Conservation (phyloP, 257 asterid genomes). For the Knoxia roxburghii region DNA sequence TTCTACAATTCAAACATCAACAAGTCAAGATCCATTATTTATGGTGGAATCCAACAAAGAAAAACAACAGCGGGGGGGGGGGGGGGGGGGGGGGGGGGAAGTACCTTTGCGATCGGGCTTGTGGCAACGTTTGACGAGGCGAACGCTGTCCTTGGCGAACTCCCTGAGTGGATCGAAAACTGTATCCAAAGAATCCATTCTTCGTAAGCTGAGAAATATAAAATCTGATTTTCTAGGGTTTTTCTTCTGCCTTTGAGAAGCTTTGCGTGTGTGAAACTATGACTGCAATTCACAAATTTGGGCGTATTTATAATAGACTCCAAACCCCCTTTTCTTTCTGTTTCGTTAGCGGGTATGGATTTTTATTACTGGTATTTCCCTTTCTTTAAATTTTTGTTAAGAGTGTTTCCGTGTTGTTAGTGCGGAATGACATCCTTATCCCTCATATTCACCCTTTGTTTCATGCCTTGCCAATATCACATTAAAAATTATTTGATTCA, state of each 20-base stretch:
- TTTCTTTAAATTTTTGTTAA: no score
- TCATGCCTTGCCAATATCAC: no score
- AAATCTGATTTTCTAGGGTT: no score
- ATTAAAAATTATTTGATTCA: no score
- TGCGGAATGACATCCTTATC: slow-evolving; percentile 1
- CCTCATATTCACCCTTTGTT: neutral
- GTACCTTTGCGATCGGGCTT: slow-evolving; percentile 34
- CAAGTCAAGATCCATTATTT: neutral
- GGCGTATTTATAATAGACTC: no score
- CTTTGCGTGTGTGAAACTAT: no score
- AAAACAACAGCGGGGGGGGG: neutral
- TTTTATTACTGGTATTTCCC: no score
- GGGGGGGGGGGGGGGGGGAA: no score
- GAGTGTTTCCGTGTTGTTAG: no score
- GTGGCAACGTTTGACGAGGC: slow-evolving; percentile 36
- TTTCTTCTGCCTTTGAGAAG: no score
- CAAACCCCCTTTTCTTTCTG: neutral
- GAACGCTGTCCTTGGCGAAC: slow-evolving; percentile 32
- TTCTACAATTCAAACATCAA: slow-evolving; percentile 9
- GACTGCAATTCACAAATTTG: slow-evolving; percentile 3
- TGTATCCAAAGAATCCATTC: slow-evolving; percentile 32
- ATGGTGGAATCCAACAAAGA: neutral
- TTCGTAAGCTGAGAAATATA: no score
- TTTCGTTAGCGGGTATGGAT: neutral
- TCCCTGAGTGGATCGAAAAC: slow-evolving; percentile 35